Percentiles rank a stretch among this genome's conserved stretches.
phyloP scores from a whole-genome alignment of 2,329 filamentous ascomycete species.

The Mycosphaerella sp. region DNA sequence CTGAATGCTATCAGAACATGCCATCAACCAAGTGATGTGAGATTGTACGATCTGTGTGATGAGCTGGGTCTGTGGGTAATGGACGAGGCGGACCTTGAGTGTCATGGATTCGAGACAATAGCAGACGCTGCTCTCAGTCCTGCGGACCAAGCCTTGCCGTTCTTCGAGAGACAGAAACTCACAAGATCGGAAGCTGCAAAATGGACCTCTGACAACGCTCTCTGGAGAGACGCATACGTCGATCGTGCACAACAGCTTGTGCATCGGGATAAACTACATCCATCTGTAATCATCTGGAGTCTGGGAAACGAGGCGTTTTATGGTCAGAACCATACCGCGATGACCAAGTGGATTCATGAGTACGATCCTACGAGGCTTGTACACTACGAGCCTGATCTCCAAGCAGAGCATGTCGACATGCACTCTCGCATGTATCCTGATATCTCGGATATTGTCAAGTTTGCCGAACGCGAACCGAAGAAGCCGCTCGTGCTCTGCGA shows the following conservation, averaged over 20 bases:
- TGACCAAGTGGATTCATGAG: slow-evolving; percentile 57
- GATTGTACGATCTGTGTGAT: slow-evolving; percentile 55
- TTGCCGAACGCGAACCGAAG: slow-evolving; percentile 34
- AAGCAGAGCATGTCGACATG: slow-evolving; percentile 58
- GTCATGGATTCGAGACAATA: slow-evolving; percentile 41
- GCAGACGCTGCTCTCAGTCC: slow-evolving; percentile 22
- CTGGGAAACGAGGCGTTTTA: slow-evolving; percentile 70
- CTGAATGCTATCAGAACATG: slow-evolving; percentile 64
- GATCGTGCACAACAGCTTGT: slow-evolving; percentile 61
- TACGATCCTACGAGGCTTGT: slow-evolving; percentile 55
- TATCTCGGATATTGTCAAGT: slow-evolving; percentile 47
- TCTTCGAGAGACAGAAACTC: slow-evolving; percentile 43
- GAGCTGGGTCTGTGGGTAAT: slow-evolving; percentile 64
- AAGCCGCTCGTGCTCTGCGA: slow-evolving; percentile 56
- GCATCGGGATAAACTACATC: slow-evolving; percentile 63
- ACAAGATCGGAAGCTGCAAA: slow-evolving; percentile 50
- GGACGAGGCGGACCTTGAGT: slow-evolving; percentile 49
- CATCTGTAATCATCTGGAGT: slow-evolving; percentile 67
- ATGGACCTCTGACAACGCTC: slow-evolving; percentile 56
- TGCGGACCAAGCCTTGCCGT: slow-evolving; percentile 54
- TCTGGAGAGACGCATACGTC: slow-evolving; percentile 59
- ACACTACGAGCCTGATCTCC: slow-evolving; percentile 61
- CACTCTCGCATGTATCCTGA: slow-evolving; percentile 62
- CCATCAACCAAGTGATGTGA: slow-evolving; percentile 61
- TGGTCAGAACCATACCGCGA: slow-evolving; percentile 60